Conservation (phyloP, 2,329 filamentous ascomycete species). For the Pseudopyricularia cyperi region DNA sequence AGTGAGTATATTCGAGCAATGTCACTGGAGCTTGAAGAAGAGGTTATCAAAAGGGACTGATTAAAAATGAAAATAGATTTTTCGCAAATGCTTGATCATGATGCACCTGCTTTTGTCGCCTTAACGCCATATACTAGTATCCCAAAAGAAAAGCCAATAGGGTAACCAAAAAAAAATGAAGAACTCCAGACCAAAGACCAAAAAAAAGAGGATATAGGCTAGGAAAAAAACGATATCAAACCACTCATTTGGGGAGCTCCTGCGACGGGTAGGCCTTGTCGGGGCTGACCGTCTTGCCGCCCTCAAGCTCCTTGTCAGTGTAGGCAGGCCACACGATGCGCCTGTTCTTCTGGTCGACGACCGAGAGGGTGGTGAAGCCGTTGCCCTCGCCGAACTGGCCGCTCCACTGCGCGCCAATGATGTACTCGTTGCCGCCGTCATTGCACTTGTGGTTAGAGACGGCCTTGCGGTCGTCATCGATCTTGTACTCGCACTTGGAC, state of each 20-base stretch:
- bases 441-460: not conserved
- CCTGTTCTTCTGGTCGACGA: slow-evolving; percentile 27
- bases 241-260: not conserved
- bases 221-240: not conserved
- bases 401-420: slow-evolving; percentile 40
- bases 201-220: not conserved
- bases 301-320: slow-evolving; percentile 34
- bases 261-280: slow-evolving; percentile 25
- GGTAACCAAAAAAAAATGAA: not conserved
- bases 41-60: too few relatives aligned
- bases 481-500: not conserved
- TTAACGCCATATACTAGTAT: not conserved
- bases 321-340: slow-evolving; percentile 40
- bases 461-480: not conserved
- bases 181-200: not conserved
- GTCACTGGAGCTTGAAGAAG: too few relatives aligned
- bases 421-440: slow-evolving; percentile 27
- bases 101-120: not conserved
- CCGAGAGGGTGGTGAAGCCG: slow-evolving; percentile 42
- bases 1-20: too few relatives aligned
- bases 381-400: slow-evolving; percentile 37
- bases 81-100: not conserved
- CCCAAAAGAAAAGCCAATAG: not conserved
- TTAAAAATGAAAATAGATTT: not conserved
- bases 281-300: slow-evolving; percentile 30